A percentile compares a stretch with the other conserved stretches of the same genome.
Conservation (phyloP, 2,329 filamentous ascomycete genomes). For the Fusarium albosuccineum region DNA sequence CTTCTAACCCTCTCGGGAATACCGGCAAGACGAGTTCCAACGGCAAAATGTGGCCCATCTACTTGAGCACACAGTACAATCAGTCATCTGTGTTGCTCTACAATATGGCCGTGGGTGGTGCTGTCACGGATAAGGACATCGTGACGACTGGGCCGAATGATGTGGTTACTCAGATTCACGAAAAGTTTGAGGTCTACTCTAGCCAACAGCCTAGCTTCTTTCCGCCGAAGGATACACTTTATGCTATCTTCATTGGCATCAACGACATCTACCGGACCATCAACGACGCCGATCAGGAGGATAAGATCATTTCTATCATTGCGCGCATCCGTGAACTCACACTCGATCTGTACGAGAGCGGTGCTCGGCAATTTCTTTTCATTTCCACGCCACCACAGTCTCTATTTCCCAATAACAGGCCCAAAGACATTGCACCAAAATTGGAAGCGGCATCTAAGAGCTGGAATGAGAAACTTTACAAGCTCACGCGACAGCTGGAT, state of each 20-base stretch:
- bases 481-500: background rate
- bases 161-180: conserved; percentile 5
- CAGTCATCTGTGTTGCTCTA: conserved; percentile 5
- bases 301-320: background rate
- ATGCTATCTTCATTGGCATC: conserved; percentile 20
- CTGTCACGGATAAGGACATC: conserved; percentile 16
- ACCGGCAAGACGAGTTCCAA: conserved; percentile 23
- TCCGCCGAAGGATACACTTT: conserved; percentile 1
- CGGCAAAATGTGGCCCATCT: conserved; percentile 25
- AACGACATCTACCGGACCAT: conserved; percentile 31
- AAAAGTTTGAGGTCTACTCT: conserved; percentile 1
- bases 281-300: conserved; percentile 1
- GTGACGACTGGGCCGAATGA: conserved; percentile 20
- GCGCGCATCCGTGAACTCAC: conserved; percentile 1
- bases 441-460: background rate
- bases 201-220: background rate
- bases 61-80: conserved; percentile 15
- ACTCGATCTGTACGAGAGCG: background rate
- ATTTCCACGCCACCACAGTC: conserved; percentile 22
- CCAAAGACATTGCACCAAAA: conserved; percentile 9
- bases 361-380: conserved; percentile 19
- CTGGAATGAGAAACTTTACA: conserved; percentile 1
- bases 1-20: conserved; percentile 9
- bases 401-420: conserved; percentile 17
- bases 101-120: conserved; percentile 23